Conservation (phyloP, 78 protist genomes). For the Speleostelium caveatum region DNA sequence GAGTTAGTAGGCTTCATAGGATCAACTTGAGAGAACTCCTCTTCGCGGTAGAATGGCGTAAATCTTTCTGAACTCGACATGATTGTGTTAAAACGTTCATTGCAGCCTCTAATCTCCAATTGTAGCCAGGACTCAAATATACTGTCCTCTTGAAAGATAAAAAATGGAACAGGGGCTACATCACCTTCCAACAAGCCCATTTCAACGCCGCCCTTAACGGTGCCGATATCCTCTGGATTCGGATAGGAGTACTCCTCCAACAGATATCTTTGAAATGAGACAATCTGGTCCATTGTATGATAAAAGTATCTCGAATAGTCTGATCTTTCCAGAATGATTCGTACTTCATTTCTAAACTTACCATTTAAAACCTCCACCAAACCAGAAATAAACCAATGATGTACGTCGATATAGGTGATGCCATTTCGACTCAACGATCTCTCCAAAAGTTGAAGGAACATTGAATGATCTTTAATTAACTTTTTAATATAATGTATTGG, state of each 20-base stretch:
- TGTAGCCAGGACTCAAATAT: constrained; percentile 48
- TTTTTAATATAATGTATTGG: constrained; percentile 58
- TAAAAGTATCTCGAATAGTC: constrained; percentile 28
- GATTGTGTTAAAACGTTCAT: constrained; percentile 11
- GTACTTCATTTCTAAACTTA: constrained; percentile 37
- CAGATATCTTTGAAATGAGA: constrained; percentile 14
- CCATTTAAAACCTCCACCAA: constrained; percentile 17
- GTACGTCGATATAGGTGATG: constrained; percentile 34
- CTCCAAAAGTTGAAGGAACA: constrained; percentile 9
- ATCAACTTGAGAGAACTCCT: constrained; percentile 40
- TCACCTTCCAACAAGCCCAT: not conserved
- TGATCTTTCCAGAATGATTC: not conserved
- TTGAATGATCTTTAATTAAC: constrained; percentile 22
- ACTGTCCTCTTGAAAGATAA: constrained; percentile 5
- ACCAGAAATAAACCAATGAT: constrained; percentile 49
- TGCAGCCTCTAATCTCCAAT: constrained; percentile 45
- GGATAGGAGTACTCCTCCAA: constrained; percentile 34
- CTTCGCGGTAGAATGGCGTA: constrained; percentile 10
- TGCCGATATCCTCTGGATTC: constrained; percentile 32
- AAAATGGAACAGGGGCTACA: constrained; percentile 33
- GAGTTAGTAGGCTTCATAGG: constrained; percentile 54
- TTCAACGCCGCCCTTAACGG: constrained; percentile 5
- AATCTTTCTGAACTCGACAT: constrained; percentile 11
- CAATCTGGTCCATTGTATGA: constrained; percentile 52
- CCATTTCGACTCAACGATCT: not conserved